Conservation (phyloP, 441 rosid genomes). For the Jatropha multifida region DNA sequence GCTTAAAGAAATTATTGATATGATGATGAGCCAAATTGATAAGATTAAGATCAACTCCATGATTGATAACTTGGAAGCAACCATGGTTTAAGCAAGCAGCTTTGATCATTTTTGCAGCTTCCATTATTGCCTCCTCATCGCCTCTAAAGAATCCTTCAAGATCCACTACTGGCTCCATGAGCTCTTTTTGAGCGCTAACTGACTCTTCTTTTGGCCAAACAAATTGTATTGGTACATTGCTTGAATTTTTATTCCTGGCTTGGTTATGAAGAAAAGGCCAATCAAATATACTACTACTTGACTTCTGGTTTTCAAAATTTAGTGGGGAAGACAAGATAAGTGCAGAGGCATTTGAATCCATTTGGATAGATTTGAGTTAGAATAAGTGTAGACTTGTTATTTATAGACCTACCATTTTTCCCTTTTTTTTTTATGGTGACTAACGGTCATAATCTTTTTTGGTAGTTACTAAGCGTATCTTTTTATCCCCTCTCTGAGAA, state of each 20-base stretch:
- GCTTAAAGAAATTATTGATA: conserved; percentile 32
- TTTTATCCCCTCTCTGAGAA: too few species aligned
- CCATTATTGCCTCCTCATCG: conserved; percentile 26
- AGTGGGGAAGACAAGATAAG: neutral
- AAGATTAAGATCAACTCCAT: conserved; percentile 38
- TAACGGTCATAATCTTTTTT: too few species aligned
- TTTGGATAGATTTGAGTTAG: neutral
- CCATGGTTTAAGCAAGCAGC: conserved; percentile 48
- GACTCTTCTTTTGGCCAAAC: conserved; percentile 40
- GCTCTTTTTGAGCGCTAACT: conserved; percentile 29
- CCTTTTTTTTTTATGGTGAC: too few species aligned
- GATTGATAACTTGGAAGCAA: conserved; percentile 49
- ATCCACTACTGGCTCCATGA: conserved; percentile 39
- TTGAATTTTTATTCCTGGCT: neutral
- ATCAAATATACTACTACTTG: conserved; percentile 15
- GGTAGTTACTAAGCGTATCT: too few species aligned
- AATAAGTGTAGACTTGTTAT: too few species aligned
- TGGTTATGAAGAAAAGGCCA: conserved; percentile 20
- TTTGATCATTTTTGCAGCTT: conserved; percentile 31
- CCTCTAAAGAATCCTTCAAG: conserved; percentile 39
- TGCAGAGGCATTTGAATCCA: conserved; percentile 1
- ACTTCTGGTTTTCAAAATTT: neutral
- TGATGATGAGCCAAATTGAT: conserved; percentile 26
- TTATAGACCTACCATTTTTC: too few species aligned
- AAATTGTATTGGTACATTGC: conserved; percentile 29